Conservation (phyloP, 768 basidiomycete species). For the Cystobasidium ongulense region DNA sequence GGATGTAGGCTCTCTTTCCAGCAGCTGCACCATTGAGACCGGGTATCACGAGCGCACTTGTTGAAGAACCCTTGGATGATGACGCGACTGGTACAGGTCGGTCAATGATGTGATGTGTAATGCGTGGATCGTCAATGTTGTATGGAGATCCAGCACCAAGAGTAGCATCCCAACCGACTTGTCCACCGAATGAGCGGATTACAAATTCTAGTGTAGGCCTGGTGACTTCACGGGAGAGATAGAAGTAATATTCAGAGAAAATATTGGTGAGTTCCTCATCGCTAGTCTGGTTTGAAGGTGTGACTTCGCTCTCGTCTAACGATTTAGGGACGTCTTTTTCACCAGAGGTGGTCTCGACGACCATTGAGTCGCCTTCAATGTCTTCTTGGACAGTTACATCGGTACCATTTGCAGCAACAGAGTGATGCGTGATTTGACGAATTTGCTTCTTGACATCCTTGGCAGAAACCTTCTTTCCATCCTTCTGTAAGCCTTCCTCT, state of each 20-base stretch:
- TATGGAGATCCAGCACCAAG: conserved; percentile 74
- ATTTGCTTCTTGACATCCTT: conserved; percentile 54
- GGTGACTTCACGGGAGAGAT: conserved; percentile 84
- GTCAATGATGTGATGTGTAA: conserved; percentile 94
- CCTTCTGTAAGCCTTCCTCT: conserved; percentile 45
- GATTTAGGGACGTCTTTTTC: conserved; percentile 44
- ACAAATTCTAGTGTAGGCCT: conserved; percentile 89
- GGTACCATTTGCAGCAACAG: conserved; percentile 34
- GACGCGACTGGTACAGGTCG: conserved; percentile 55
- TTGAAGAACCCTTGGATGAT: conserved; percentile 36
- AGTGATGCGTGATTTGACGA: conserved; percentile 32
- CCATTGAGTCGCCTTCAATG: conserved; percentile 38
- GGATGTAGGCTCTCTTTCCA: conserved; percentile 71
- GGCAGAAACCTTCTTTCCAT: conserved; percentile 50
- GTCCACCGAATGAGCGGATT: conserved; percentile 81
- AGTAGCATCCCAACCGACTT: conserved; percentile 71
- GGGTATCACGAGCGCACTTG: conserved; percentile 4
- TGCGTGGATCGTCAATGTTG: conserved; percentile 62
- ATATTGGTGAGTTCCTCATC: conserved; percentile 51
- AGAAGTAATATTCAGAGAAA: conserved; percentile 81
- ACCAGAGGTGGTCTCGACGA: conserved; percentile 36
- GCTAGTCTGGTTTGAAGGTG: conserved; percentile 39
- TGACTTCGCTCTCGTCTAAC: conserved; percentile 41
- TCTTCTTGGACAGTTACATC: conserved; percentile 40
- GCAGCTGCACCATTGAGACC: conserved; percentile 45